Conservation (phyloP, 2,329 filamentous ascomycete genomes). For the Aspergillus sp. region DNA sequence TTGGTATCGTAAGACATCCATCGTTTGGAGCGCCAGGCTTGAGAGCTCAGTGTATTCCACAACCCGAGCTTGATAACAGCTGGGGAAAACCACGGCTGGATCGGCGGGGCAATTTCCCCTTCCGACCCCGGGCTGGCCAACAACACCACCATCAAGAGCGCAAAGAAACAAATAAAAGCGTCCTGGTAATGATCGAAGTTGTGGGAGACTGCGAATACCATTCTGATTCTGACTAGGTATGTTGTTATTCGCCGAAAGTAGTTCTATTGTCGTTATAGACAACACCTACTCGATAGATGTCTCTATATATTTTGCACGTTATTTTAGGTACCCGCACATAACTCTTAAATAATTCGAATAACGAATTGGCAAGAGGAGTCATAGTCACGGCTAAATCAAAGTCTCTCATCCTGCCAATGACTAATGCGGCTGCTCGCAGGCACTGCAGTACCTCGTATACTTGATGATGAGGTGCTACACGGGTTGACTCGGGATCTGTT, state of each 20-base stretch:
- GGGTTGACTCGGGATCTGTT: not conserved
- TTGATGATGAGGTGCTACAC: not conserved
- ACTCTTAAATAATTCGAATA: no score
- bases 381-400: no score
- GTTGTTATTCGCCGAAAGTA: no score
- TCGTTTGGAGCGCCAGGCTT: not conserved
- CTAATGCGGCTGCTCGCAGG: not conserved
- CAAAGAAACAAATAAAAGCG: not conserved
- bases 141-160: not conserved
- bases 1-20: not conserved
- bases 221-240: no score
- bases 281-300: no score
- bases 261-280: no score
- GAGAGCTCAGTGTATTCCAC: not conserved
- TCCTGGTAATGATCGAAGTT: not conserved
- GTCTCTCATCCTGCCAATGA: no score
- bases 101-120: constrained; percentile 15
- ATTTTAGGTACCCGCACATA: no score
- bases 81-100: constrained; percentile 14
- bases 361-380: no score
- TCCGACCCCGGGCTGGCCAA: constrained; percentile 1
- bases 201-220: not conserved
- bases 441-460: not conserved
- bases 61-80: not conserved
- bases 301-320: no score